Evolutionary conservation across 2,329 filamentous ascomycete species (phyloP), one percentile per base, ranked within the genome.

Genomic region (Calonectria henricotiae): DNA sequence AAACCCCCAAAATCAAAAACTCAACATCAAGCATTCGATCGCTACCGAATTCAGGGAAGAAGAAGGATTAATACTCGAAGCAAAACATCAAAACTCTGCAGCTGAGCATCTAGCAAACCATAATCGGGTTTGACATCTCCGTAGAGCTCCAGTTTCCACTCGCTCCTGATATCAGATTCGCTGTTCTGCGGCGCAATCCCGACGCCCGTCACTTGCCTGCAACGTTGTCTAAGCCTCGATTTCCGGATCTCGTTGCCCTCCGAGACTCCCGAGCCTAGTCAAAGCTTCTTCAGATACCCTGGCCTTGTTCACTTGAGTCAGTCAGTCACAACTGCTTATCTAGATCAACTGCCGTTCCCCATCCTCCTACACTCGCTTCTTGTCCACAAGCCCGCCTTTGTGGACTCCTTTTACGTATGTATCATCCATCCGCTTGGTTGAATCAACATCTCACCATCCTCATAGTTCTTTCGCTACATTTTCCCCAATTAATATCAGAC

Each of bases 331-430:
- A 47, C 61, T 51, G 49, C 37, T 74, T 65, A 67, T 73, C 70
- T 71, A 69, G 55, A 75, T 54, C 51, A 69, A 44, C 73, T 47
- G 67, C 61, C 71, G 49, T 65, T 65, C 65, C 64, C 63, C 62
- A 58, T 27, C 62, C 64, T 62, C 58, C 71, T 76, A 84, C 83
- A 76, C 80, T 85, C 84, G 82, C 83, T 85, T 82, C 79, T 75
- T 73, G 74, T 75, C 75, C 71, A 77, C 79, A 79, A 75, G 76
- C 65, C 70, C 68, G 64, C 71, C 73, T 75, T 77, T 75, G 76
- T 82, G 77, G 75, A 74, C 74, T 70, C 62, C 68, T 77, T 78
- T 37, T 69, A 75, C 69, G 81, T 83, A 78, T 65, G 80, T 77
- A 17, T 37, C 39, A 44, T 27, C 39, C 58, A 37, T 54, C 58